Conservation (phyloP, 1,284 basidiomycete species). For the Microbotryum silenes-acaulis region DNA sequence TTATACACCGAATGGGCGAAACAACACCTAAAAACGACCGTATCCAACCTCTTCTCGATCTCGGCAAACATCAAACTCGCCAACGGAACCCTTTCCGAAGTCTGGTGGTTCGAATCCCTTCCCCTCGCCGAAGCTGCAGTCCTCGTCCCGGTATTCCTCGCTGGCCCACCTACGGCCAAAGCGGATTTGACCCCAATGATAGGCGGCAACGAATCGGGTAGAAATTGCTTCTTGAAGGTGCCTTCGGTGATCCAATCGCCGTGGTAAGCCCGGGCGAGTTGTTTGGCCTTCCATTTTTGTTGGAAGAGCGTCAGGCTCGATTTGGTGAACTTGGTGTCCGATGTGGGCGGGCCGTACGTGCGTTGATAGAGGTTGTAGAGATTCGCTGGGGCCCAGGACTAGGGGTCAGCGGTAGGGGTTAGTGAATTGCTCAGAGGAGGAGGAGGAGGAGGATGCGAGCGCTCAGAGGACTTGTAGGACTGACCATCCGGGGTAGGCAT, state of each 20-base stretch:
- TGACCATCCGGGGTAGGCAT: constrained; percentile 29
- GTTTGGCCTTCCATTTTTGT: constrained; percentile 84
- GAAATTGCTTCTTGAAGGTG: constrained; percentile 90
- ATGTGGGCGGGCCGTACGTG: constrained; percentile 45
- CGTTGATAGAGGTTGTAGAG: constrained; percentile 70
- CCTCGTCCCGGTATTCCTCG: background rate
- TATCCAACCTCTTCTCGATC: constrained; percentile 89
- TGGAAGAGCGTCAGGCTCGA: constrained; percentile 70
- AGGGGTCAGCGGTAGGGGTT: background rate
- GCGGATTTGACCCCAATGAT: constrained; percentile 50
- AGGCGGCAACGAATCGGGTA: constrained; percentile 77
- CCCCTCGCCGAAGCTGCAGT: constrained; percentile 21
- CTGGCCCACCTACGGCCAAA: constrained; percentile 11
- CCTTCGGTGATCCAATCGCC: constrained; percentile 91
- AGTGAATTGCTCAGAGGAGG: background rate
- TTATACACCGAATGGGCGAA: constrained; percentile 86
- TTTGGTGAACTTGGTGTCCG: constrained; percentile 52
- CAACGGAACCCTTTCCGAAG: constrained; percentile 49
- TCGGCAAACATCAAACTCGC: constrained; percentile 86
- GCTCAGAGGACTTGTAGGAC: background rate
- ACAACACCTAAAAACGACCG: constrained; percentile 83
- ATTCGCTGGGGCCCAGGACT: constrained; percentile 77
- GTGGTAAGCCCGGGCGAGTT: constrained; percentile 88
- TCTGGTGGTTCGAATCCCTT: constrained; percentile 31
- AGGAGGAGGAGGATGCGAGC: background rate